Evolutionary conservation across 495 filamentous ascomycete species (phyloP).

Genomic region (Glarea lozoyensis): DNA sequence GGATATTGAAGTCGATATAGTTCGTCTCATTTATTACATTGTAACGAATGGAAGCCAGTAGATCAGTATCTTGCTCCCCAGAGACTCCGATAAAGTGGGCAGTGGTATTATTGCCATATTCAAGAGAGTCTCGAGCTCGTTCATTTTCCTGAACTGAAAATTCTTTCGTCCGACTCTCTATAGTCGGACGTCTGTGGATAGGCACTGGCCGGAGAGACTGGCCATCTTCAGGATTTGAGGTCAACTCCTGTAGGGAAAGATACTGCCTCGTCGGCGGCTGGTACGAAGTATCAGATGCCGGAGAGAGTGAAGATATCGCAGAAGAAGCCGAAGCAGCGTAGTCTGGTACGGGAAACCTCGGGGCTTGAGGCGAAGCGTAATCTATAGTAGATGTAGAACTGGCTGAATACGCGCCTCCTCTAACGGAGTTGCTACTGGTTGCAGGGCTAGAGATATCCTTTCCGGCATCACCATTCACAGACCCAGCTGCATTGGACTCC

Average conservation of each 20-base stretch:
- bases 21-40: slow-evolving; percentile 19
- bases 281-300: background rate
- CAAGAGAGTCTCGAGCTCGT: slow-evolving; percentile 7
- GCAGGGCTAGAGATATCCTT: background rate
- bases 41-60: slow-evolving; percentile 16
- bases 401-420: background rate
- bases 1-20: slow-evolving; percentile 15
- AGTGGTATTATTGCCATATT: slow-evolving; percentile 14
- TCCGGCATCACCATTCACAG: background rate
- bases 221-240: slow-evolving; percentile 1
- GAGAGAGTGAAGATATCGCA: background rate
- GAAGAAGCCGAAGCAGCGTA: background rate
- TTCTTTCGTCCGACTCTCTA: background rate
- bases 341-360: slow-evolving; percentile 5
- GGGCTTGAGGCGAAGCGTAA: slow-evolving; percentile 6
- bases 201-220: background rate
- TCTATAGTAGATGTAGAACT: too few species aligned
- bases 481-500: background rate
- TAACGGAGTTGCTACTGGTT: background rate
- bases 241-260: slow-evolving; percentile 7
- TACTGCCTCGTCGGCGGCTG: slow-evolving; percentile 2
- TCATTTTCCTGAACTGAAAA: background rate
- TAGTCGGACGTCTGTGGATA: background rate
- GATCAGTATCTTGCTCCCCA: slow-evolving; percentile 18
- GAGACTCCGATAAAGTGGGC: slow-evolving; percentile 16